A percentile compares a stretch with the other conserved stretches of the same genome.
These are phyloP conservation scores for Aaosphaeria arxii DNA, from an alignment of 2,329 filamentous ascomycete species.

Conservation along the genomic window DNA sequence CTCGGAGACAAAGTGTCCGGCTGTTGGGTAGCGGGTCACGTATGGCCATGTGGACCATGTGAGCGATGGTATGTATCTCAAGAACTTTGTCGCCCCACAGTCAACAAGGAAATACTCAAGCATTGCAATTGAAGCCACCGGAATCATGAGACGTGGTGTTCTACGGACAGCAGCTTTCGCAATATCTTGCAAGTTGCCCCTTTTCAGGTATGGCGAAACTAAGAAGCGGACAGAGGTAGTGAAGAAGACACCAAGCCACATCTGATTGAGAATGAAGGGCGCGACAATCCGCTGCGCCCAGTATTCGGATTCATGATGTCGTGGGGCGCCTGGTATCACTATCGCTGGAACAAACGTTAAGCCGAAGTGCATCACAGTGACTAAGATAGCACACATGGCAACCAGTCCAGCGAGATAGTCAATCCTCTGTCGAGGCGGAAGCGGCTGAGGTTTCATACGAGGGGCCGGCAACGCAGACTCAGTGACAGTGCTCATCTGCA, in stretches of 20 bases:
- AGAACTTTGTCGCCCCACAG: conserved; percentile 40
- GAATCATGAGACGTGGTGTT: conserved; percentile 47
- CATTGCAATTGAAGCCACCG: conserved; percentile 41
- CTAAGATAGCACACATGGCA: conserved; percentile 43
- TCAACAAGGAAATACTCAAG: conserved; percentile 49
- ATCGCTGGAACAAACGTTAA: conserved; percentile 43
- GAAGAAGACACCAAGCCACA: conserved; percentile 51
- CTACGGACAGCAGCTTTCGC: conserved; percentile 45
- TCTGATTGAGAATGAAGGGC: conserved; percentile 44
- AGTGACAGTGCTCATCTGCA: conserved; percentile 27
- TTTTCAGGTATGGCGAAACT: conserved; percentile 41
- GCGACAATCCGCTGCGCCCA: conserved; percentile 43
- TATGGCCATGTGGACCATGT: conserved; percentile 50
- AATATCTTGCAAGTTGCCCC: conserved; percentile 42
- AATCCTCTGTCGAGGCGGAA: conserved; percentile 30
- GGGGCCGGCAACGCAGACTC: conserved; percentile 27
- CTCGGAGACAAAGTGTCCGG: conserved; percentile 44
- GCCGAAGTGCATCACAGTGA: conserved; percentile 46
- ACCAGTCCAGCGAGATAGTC: conserved; percentile 49
- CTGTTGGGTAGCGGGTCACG: conserved; percentile 39
- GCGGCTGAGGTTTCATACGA: conserved; percentile 24
- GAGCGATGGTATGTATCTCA: conserved; percentile 46
- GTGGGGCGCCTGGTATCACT: conserved; percentile 32
- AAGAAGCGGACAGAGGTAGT: conserved; percentile 49
- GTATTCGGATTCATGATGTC: conserved; percentile 41